phyloP scores from a whole-genome alignment of 306 rosid species.

The Parietaria judaica region DNA sequence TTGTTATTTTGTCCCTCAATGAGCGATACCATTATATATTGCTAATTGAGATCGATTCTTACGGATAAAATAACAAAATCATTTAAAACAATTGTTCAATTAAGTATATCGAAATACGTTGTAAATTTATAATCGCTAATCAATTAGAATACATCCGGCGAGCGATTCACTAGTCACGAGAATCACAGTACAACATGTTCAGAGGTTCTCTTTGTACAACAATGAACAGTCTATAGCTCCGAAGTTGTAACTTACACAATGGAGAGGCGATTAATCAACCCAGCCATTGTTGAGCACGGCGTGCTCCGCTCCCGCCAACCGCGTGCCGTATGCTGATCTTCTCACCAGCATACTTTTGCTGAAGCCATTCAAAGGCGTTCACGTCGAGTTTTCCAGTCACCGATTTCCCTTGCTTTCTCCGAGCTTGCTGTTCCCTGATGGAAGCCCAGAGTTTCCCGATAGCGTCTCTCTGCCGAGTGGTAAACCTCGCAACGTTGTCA shows the following conservation, averaged over 20 bases:
- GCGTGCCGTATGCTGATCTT: constrained; percentile 89
- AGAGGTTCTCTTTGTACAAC: too few relatives aligned
- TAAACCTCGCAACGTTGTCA: constrained; percentile 71
- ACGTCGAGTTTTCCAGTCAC: constrained; percentile 86
- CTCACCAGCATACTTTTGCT: constrained; percentile 68
- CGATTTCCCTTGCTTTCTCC: constrained; percentile 80
- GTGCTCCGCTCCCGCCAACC: constrained; percentile 76
- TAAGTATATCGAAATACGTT: too few relatives aligned
- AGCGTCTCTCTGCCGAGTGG: constrained; percentile 70
- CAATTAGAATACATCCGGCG: too few relatives aligned
- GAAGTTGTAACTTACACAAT: too few relatives aligned
- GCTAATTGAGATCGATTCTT: too few relatives aligned
- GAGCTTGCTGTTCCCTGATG: constrained; percentile 64
- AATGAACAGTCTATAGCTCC: not conserved
- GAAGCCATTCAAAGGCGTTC: constrained; percentile 85
- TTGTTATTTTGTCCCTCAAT: too few relatives aligned
- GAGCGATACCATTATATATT: too few relatives aligned
- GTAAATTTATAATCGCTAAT: too few relatives aligned
- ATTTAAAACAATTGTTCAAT: too few relatives aligned
- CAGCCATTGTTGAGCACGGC: constrained; percentile 88
- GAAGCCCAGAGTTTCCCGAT: constrained; percentile 81
- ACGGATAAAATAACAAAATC: too few relatives aligned
- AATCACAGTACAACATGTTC: too few relatives aligned
- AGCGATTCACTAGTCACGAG: too few relatives aligned
- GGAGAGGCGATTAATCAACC: constrained; percentile 36